Evolutionary conservation across 768 basidiomycete genomes (phyloP), one percentile per base, ranked within the genome.

Genomic region (Panus rudis): DNA sequence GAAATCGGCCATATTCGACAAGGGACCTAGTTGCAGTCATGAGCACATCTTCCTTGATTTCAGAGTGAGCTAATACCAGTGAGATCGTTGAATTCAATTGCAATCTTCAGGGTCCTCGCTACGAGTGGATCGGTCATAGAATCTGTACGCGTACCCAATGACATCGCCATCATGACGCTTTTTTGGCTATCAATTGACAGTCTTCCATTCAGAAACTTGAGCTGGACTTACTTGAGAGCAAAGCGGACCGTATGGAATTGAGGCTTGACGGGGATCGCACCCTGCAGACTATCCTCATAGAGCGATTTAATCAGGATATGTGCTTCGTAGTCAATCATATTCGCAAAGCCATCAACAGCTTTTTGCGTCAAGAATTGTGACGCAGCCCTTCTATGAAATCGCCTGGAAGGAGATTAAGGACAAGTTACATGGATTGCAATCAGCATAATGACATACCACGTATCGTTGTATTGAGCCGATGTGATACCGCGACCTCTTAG

Each of bases 1-100:
- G 39, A 72, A 75, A 50, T 75, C 73, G 19, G 64, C 62, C 11
- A 66, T 30, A 45, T 73, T 73, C 2, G 71, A 69, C 20, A 66
- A 56, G 1, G 72, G 69, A 12, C 70, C 70, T 24, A 35, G 10
- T 64, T 66, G 39, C 58, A 58, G 52, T 65, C 62, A 65, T 67
- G 26, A 14, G 12, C 19, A 23, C 12, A 7, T 16, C 20, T 25
- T 24, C n/a, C 16, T 16, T 2, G 13, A 4, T 22, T 20, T 21
- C 17, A 37, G 31, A 20, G 27, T 22, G 37, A 38, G 20, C 32
- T 30, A 6, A 17, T 35, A 35, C 33, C 33, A 35, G 33, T 35
- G 21, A 35, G 33, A 35, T 35, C 33, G 16, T 35, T 72, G 48
- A 70, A 73, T 47, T 72, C 72, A 3, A 61, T 60, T 7, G 67